These are phyloP conservation scores for Curvularia hawaiiensis DNA, from an alignment of 2,329 filamentous ascomycete species.

Conservation along the genomic window DNA sequence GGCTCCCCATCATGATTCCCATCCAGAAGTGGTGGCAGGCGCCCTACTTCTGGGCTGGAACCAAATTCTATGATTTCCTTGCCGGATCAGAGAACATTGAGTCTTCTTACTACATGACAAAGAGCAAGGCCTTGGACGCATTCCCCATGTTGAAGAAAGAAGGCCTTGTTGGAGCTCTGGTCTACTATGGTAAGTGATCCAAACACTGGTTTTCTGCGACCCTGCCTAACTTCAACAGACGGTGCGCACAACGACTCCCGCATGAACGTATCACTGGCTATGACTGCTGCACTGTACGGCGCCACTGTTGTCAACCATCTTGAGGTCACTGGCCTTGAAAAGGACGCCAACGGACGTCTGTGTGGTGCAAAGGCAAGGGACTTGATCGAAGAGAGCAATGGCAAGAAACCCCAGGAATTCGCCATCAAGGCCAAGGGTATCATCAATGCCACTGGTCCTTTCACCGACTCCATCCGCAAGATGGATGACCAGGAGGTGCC, in stretches of 20 bases:
- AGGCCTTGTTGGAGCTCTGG: slow-evolving; percentile 77
- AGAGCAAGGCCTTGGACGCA: slow-evolving; percentile 82
- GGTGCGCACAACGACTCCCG: slow-evolving; percentile 90
- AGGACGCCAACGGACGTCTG: slow-evolving; percentile 73
- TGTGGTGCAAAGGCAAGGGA: slow-evolving; percentile 78
- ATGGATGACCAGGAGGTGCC: slow-evolving; percentile 75
- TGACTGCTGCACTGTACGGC: slow-evolving; percentile 88
- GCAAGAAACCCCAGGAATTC: slow-evolving; percentile 67
- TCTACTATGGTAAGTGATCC: slow-evolving; percentile 71
- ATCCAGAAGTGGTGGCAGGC: slow-evolving; percentile 84
- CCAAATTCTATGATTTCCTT: slow-evolving; percentile 83
- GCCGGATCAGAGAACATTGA: slow-evolving; percentile 88
- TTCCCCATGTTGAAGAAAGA: slow-evolving; percentile 88
- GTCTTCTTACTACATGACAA: slow-evolving; percentile 85
- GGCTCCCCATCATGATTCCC: slow-evolving; percentile 83
- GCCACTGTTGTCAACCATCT: slow-evolving; percentile 82
- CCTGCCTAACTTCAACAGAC: slow-evolving; percentile 56
- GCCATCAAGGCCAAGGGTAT: slow-evolving; percentile 77
- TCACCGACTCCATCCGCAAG: slow-evolving; percentile 83
- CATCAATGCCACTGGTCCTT: slow-evolving; percentile 88
- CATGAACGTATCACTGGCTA: slow-evolving; percentile 88
- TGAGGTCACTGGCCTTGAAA: slow-evolving; percentile 77
- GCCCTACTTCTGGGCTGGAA: slow-evolving; percentile 78
- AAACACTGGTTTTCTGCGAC: background rate
- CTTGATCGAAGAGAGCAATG: slow-evolving; percentile 68